Conservation (phyloP, 352 stramenopile genomes). For the Phytophthora lateralis region DNA sequence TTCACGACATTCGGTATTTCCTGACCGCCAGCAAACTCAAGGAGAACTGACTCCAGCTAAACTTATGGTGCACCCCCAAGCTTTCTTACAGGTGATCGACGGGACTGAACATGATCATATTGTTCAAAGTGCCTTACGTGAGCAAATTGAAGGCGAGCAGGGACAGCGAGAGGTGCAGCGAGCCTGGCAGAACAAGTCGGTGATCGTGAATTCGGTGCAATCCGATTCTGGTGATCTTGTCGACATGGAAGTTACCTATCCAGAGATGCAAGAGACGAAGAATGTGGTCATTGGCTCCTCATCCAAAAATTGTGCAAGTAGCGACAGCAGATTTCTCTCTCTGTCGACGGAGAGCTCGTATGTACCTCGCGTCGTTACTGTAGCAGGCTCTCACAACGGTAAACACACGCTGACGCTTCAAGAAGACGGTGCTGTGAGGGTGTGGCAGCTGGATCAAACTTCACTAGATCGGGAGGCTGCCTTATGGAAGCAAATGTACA, state of each 20-base stretch:
- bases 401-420: constrained; percentile 62
- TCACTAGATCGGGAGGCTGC: constrained; percentile 51
- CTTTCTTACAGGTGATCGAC: constrained; percentile 48
- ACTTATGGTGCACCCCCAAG: constrained; percentile 51
- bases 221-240: constrained; percentile 31
- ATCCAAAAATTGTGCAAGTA: neutral
- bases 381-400: constrained; percentile 37
- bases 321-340: constrained; percentile 13
- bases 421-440: constrained; percentile 52
- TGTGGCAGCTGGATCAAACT: constrained; percentile 67
- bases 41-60: neutral
- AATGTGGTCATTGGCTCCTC: constrained; percentile 44
- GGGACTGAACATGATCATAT: constrained; percentile 1
- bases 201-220: constrained; percentile 33
- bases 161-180: constrained; percentile 20
- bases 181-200: constrained; percentile 34
- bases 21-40: constrained; percentile 14
- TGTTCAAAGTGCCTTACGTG: constrained; percentile 35
- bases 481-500: constrained; percentile 78
- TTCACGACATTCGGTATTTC: constrained; percentile 39
- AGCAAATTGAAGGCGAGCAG: neutral
- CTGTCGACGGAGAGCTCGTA: neutral
- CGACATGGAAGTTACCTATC: constrained; percentile 50
- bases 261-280: constrained; percentile 37
- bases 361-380: constrained; percentile 46